phyloP scores from a whole-genome alignment of 305 asterid genomes.

The Petunia hybrid region DNA sequence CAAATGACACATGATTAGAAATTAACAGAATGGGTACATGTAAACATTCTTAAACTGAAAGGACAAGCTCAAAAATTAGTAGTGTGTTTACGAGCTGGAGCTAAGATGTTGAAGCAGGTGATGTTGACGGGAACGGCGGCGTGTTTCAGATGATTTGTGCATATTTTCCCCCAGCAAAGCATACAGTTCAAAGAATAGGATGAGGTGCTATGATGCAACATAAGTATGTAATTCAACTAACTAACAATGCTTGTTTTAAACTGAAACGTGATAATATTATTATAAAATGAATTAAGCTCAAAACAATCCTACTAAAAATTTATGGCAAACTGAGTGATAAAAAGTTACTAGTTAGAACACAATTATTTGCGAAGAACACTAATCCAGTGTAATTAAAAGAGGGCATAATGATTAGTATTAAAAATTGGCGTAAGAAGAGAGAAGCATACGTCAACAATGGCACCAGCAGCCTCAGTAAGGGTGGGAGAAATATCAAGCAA shows the following conservation, averaged over 20 bases:
- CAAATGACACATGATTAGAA: not conserved
- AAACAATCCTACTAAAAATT: not conserved
- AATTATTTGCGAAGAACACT: not conserved
- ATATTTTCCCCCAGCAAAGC: too few species aligned
- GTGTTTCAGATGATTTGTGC: too few species aligned
- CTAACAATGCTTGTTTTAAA: too few species aligned
- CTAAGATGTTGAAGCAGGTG: too few species aligned
- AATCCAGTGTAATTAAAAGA: not conserved
- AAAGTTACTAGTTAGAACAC: not conserved
- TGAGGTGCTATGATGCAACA: too few species aligned
- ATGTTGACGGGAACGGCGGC: too few species aligned
- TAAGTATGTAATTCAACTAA: too few species aligned
- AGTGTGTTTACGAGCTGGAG: too few species aligned
- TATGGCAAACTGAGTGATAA: not conserved
- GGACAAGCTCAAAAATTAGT: slow-evolving; percentile 11
- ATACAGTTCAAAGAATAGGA: too few species aligned
- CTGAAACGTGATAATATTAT: too few species aligned
- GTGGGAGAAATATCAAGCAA: slow-evolving; percentile 96
- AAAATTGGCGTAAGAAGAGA: not conserved
- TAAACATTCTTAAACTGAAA: slow-evolving; percentile 2
- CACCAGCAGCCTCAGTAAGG: slow-evolving; percentile 97
- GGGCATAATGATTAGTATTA: not conserved
- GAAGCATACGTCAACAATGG: slow-evolving; percentile 81
- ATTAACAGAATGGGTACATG: not conserved
- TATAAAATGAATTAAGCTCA: too few species aligned